Conservation (phyloP, 495 filamentous ascomycete species). For the Hypoxylon intermedium region DNA sequence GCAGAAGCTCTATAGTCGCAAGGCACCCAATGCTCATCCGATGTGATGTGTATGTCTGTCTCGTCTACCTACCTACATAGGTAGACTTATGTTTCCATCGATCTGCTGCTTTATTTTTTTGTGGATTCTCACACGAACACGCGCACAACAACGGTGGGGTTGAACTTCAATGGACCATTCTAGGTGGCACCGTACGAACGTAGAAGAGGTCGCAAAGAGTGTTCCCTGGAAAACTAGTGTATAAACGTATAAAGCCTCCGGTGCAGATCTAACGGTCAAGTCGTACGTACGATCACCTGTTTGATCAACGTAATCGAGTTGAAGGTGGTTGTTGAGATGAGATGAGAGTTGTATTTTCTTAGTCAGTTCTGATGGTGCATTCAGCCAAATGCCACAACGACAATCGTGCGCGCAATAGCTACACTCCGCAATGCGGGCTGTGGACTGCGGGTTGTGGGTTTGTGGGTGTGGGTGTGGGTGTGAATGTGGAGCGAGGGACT, state of each 20-base stretch:
- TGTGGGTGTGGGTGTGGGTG: too few species aligned
- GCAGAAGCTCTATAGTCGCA: constrained; percentile 9
- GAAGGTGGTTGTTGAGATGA: not conserved
- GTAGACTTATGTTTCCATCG: constrained; percentile 15
- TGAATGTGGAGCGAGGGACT: constrained; percentile 3
- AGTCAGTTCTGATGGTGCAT: constrained; percentile 17
- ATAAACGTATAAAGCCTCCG: constrained; percentile 19
- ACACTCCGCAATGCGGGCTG: constrained; percentile 13
- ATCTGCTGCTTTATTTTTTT: constrained; percentile 25
- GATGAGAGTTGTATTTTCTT: constrained; percentile 11
- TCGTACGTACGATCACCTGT: constrained; percentile 19
- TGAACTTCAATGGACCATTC: constrained; percentile 26
- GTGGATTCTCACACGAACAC: constrained; percentile 30
- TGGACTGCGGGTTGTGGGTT: too few species aligned
- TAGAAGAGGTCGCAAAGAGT: constrained; percentile 10
- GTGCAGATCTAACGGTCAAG: constrained; percentile 1
- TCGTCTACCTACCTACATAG: constrained; percentile 4
- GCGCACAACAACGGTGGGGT: constrained; percentile 25
- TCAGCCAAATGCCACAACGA: constrained; percentile 17
- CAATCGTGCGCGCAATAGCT: constrained; percentile 22
- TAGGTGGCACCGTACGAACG: constrained; percentile 13
- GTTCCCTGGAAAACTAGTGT: constrained; percentile 2
- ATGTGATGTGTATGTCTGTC: not conserved
- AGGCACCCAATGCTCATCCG: constrained; percentile 13
- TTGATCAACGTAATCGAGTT: constrained; percentile 8